Base-by-base conservation (phyloP, 1,139 yeast genomes). In the Debaryomyces udenii region DNA sequence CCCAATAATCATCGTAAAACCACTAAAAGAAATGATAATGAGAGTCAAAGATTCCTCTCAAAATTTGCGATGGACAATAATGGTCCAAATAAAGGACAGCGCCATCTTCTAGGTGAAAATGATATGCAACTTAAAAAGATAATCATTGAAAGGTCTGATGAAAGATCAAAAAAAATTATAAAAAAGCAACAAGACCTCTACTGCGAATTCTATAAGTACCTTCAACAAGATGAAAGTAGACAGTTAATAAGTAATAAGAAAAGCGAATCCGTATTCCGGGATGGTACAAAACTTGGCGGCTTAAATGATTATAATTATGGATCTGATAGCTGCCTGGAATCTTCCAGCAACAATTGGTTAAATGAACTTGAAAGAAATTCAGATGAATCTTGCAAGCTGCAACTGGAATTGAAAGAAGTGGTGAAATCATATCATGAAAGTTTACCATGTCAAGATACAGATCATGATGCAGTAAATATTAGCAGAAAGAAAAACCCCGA, bases 131-230 rank as follows among this genome's bases (percentile, higher is more conserved):
- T 66, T 9, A 61, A 62, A 41, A 50, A 53, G 9, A 38, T 64
- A 6, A 57, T 62, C 7, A 51, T 54, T 7, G 68, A 66, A 9
- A 46, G 71, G 41, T 46, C 52, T 6, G 65, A 61, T 35, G 43
- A 42, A 2, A 47, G 46, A 14, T 64, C 48, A 42, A 53, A 48
- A 24, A 42, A 50, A 16, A 48, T 57, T 20, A 59, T 65, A n/a
- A 44, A 52, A 20, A 44, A 50, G 27, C 48, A 52, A 23, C 53
- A 49, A 31, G 42, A 43, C 11, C 16, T 46, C 10, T 45, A 46
- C 9, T 23, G 2, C 13, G 22, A 23, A 22, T 32, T 7, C 16
- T 18, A 32, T 23, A 13, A 32, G 34, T 36, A 9, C 37, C 44
- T 31, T 27, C 42, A 28, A 32, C 38, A 31, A 11, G 38, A 38